Evolutionary conservation across 257 asterid genomes (phyloP).

Genomic region (Sherardia arvensis): DNA sequence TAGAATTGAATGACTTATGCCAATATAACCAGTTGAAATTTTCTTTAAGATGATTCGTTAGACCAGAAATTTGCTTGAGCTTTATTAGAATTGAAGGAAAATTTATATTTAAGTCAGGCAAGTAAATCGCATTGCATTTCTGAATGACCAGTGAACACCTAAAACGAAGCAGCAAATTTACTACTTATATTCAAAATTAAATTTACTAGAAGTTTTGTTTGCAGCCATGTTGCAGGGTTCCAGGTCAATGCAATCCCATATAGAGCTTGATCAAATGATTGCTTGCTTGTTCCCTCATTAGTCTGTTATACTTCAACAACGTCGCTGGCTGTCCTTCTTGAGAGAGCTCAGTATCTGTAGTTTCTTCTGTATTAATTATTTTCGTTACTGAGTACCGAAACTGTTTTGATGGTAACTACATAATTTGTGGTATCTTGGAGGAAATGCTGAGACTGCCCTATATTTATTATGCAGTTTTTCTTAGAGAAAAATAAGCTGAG

Average conservation of each 20-base stretch:
- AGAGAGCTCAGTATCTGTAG: neutral
- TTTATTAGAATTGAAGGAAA: neutral
- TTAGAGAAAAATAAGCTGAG: neutral
- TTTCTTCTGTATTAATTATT: conserved; percentile 3
- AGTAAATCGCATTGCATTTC: neutral
- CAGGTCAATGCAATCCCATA: neutral
- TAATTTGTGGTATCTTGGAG: neutral
- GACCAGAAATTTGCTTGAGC: neutral
- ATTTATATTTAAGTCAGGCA: neutral
- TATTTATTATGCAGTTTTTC: neutral
- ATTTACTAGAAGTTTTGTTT: neutral
- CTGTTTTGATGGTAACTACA: neutral
- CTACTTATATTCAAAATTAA: neutral
- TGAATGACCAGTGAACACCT: neutral
- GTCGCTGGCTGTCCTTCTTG: neutral
- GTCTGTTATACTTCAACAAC: neutral
- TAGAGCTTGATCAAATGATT: neutral
- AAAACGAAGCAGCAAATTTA: neutral
- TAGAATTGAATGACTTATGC: neutral
- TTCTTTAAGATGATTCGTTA: neutral
- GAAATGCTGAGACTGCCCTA: neutral
- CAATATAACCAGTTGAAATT: neutral
- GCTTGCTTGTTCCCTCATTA: neutral
- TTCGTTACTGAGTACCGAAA: neutral
- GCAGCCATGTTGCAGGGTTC: neutral